These are phyloP conservation scores for Aureobasidium sp. DNA, from an alignment of 2,329 filamentous ascomycete genomes.

Conservation along the genomic window DNA sequence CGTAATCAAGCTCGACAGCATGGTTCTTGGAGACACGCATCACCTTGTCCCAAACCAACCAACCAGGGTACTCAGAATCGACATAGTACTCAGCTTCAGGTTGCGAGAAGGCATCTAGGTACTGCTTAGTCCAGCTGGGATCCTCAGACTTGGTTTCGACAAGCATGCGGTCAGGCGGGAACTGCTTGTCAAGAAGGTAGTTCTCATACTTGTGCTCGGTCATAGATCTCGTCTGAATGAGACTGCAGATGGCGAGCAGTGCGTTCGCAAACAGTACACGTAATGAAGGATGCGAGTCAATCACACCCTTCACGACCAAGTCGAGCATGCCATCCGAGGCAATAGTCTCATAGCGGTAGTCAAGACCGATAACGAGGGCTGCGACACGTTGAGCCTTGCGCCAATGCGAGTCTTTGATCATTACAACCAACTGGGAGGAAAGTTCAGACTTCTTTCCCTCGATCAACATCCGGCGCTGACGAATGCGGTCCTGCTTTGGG, in stretches of 20 bases:
- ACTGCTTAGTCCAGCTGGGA: slow-evolving; percentile 67
- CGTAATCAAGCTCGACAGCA: slow-evolving; percentile 63
- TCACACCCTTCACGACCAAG: slow-evolving; percentile 70
- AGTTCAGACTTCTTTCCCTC: slow-evolving; percentile 76
- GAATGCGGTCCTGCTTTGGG: slow-evolving; percentile 63
- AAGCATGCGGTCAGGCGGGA: slow-evolving; percentile 65
- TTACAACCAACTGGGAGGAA: slow-evolving; percentile 69
- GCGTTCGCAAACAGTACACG: slow-evolving; percentile 73
- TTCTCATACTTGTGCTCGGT: slow-evolving; percentile 83
- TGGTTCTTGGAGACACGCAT: slow-evolving; percentile 73
- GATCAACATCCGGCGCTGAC: slow-evolving; percentile 64
- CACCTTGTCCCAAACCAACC: slow-evolving; percentile 88
- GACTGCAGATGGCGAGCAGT: slow-evolving; percentile 66
- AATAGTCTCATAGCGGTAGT: slow-evolving; percentile 82
- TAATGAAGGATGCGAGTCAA: slow-evolving; percentile 82
- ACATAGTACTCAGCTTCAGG: slow-evolving; percentile 79
- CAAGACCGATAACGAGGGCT: slow-evolving; percentile 83
- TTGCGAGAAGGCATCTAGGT: slow-evolving; percentile 67
- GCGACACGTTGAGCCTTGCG: slow-evolving; percentile 87
- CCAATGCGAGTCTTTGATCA: slow-evolving; percentile 80
- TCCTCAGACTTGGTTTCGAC: slow-evolving; percentile 67
- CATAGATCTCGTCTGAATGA: slow-evolving; percentile 75
- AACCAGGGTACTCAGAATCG: slow-evolving; percentile 85
- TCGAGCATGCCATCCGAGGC: slow-evolving; percentile 75
- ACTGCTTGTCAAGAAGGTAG: slow-evolving; percentile 72